Percentiles rank a stretch among this genome's conserved stretches.
Conservation (phyloP, 352 stramenopile genomes). For the Phytopythium oedochilum region DNA sequence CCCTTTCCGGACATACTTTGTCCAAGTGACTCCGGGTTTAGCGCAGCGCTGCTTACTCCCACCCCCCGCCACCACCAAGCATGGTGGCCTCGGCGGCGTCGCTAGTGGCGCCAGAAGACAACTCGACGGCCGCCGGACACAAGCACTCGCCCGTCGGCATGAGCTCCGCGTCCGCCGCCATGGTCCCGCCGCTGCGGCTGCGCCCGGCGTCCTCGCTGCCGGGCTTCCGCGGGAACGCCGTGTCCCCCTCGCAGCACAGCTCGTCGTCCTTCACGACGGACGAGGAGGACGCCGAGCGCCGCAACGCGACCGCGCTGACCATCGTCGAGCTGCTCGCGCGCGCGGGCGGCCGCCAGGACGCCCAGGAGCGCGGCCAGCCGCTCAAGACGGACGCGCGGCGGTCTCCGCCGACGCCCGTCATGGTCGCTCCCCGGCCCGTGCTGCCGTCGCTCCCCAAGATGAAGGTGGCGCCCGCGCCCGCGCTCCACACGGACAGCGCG, state of each 20-base stretch:
- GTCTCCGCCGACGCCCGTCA: conserved; percentile 14
- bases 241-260: conserved; percentile 1
- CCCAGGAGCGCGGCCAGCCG: conserved; percentile 5
- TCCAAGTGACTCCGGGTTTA: neutral
- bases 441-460: conserved; percentile 35
- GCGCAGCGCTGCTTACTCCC: no score
- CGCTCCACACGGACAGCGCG: neutral
- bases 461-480: conserved; percentile 16
- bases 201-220: conserved; percentile 1
- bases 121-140: conserved; percentile 2
- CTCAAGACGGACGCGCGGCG: neutral
- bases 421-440: conserved; percentile 11
- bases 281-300: conserved; percentile 28
- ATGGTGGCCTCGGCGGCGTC: conserved; percentile 4
- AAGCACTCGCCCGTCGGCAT: neutral
- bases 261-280: conserved; percentile 17
- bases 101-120: neutral
- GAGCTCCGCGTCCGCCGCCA: conserved; percentile 8
- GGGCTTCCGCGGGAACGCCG: neutral
- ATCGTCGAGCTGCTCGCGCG: conserved; percentile 33
- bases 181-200: conserved; percentile 22
- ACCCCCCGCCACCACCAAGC: neutral
- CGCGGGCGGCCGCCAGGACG: conserved; percentile 6
- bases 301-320: conserved; percentile 31
- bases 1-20: neutral